Evolutionary conservation across 1,139 yeast genomes (phyloP).

Genomic region (Kurtzmaniella quercitrusa): DNA sequence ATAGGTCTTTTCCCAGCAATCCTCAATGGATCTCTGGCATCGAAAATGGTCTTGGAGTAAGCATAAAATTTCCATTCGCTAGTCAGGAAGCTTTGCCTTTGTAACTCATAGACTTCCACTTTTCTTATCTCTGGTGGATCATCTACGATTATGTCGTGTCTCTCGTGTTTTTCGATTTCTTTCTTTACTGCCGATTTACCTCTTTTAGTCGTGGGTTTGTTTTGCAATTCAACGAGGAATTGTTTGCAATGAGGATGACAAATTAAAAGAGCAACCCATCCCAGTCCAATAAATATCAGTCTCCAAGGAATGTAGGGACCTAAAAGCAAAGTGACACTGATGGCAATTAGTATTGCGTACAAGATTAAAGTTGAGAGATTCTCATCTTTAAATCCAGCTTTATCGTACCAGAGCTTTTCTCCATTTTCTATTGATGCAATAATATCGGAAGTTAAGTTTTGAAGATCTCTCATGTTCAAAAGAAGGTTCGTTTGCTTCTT

Average conservation of each 20-base stretch:
- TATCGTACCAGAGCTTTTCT: constrained; percentile 56
- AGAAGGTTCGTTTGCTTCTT: constrained; percentile 42
- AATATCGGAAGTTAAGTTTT: constrained; percentile 56
- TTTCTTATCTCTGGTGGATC: constrained; percentile 57
- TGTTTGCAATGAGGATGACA: constrained; percentile 57
- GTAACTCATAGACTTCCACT: constrained; percentile 76
- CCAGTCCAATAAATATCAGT: constrained; percentile 46
- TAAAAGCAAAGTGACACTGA: constrained; percentile 37
- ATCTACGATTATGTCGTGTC: constrained; percentile 58
- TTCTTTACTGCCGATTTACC: constrained; percentile 14
- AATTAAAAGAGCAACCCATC: constrained; percentile 49
- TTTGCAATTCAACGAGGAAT: constrained; percentile 10
- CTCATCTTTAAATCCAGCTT: constrained; percentile 74
- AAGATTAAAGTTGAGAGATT: constrained; percentile 57
- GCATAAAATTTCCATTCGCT: constrained; percentile 50
- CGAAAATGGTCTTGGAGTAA: constrained; percentile 45
- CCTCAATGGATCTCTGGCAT: constrained; percentile 46
- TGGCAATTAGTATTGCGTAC: constrained; percentile 31
- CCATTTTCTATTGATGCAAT: constrained; percentile 48
- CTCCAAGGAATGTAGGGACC: constrained; percentile 73
- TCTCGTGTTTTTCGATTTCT: constrained; percentile 30
- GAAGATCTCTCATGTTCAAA: constrained; percentile 58
- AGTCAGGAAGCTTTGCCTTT: constrained; percentile 59
- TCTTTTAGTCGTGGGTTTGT: constrained; percentile 8
- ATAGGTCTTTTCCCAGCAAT: constrained; percentile 57